Conservation (phyloP, 2,329 filamentous ascomycete species). For the Talaromyces piceae region DNA sequence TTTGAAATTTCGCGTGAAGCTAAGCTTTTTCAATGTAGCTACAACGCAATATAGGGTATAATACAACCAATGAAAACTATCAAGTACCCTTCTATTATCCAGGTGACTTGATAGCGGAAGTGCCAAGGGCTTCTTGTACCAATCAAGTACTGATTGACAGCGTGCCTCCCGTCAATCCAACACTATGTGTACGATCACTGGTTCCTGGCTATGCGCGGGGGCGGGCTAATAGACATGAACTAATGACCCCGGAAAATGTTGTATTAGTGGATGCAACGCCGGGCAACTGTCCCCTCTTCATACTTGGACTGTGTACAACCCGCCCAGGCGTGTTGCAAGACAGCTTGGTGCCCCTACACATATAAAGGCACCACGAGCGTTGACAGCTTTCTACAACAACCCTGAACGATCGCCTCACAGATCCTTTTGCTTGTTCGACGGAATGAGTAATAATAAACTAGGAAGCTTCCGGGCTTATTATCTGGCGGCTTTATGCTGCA, state of each 20-base stretch:
- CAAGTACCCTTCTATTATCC: background rate
- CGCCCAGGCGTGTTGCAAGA: background rate
- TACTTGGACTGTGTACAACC: no score
- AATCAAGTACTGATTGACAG: background rate
- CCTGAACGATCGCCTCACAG: background rate
- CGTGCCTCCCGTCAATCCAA: background rate
- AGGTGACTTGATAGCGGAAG: background rate
- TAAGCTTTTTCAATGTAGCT: no score
- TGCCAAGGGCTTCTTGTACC: background rate
- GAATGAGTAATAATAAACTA: background rate
- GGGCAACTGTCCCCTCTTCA: background rate
- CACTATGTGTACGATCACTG: background rate
- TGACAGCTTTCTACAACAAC: background rate
- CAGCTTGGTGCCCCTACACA: background rate
- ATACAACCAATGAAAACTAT: no score
- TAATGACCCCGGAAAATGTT: background rate
- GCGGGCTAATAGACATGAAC: background rate
- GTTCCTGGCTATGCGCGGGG: background rate
- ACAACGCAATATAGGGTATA: no score
- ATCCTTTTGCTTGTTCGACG: background rate
- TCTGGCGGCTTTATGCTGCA: background rate
- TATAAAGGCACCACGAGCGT: background rate
- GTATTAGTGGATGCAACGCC: background rate
- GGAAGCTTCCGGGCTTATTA: conserved; percentile 5
- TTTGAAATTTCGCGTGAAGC: no score